These are phyloP conservation scores for Zostera marina DNA, from an alignment of 116 monocot genomes.

Conservation along the genomic window DNA sequence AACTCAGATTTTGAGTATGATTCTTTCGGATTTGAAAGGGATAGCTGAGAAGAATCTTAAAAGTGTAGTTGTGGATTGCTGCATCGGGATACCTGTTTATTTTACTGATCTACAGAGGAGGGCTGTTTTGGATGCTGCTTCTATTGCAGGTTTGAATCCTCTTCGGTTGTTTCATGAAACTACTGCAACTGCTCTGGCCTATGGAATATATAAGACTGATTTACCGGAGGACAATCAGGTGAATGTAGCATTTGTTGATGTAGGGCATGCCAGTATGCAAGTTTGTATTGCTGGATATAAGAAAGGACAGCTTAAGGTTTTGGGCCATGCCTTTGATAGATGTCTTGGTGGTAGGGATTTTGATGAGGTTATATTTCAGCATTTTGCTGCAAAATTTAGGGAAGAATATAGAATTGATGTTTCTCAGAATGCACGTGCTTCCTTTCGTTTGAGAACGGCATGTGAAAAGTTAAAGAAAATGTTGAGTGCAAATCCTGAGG, in stretches of 20 bases:
- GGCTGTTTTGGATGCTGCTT: constrained; percentile 16
- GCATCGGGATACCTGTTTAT: constrained; percentile 21
- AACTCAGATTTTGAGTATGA: constrained; percentile 52
- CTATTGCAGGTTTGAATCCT: constrained; percentile 52
- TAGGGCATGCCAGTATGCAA: constrained; percentile 80
- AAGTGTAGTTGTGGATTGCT: constrained; percentile 51
- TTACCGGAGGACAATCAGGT: constrained; percentile 44
- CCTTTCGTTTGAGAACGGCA: constrained; percentile 38
- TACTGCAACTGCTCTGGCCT: constrained; percentile 63
- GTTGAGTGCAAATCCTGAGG: constrained; percentile 77
- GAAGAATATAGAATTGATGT: constrained; percentile 67
- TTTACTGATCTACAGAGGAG: constrained; percentile 10
- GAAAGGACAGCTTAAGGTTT: constrained; percentile 65
- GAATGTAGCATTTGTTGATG: constrained; percentile 77
- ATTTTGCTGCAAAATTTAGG: constrained; percentile 68
- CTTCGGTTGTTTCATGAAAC: constrained; percentile 66
- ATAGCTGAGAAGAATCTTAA: constrained; percentile 61
- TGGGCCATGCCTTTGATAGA: constrained; percentile 47
- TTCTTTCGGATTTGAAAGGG: constrained; percentile 37
- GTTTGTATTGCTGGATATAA: constrained; percentile 66
- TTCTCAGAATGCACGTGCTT: constrained; percentile 47
- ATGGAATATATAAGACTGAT: constrained; percentile 69
- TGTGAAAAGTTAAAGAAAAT: constrained; percentile 88
- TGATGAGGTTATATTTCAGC: constrained; percentile 64
- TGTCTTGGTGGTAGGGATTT: constrained; percentile 79